Conservation (phyloP, 306 rosid species). For the Medicago lupulina region DNA sequence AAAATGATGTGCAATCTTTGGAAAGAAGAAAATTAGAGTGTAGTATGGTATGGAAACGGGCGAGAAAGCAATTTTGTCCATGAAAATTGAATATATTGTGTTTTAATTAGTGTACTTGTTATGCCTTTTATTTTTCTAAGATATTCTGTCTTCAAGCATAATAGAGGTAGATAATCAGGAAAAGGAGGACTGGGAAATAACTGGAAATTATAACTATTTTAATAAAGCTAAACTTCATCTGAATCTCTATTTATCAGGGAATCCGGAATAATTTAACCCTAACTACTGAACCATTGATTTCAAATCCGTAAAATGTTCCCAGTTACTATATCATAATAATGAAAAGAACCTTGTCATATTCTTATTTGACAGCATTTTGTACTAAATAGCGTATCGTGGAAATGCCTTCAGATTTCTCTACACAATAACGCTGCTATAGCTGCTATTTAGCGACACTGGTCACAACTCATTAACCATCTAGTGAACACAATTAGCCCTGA, state of each 20-base stretch:
- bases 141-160: constrained; percentile 20
- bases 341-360: constrained; percentile 8
- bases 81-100: constrained; percentile 14
- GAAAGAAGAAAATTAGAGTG: constrained; percentile 26
- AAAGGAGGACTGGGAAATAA: constrained; percentile 11
- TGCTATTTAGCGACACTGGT: not conserved
- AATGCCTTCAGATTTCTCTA: too few species aligned
- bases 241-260: constrained; percentile 27
- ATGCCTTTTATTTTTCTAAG: constrained; percentile 13
- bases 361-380: not conserved
- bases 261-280: constrained; percentile 16
- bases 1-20: not conserved
- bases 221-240: constrained; percentile 18
- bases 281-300: constrained; percentile 14
- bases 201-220: constrained; percentile 3
- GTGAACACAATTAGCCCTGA: not conserved
- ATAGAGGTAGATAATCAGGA: constrained; percentile 16
- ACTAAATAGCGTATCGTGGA: not conserved
- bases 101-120: constrained; percentile 24
- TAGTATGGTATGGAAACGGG: not conserved
- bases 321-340: constrained; percentile 17
- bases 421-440: not conserved
- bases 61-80: constrained; percentile 10
- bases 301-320: constrained; percentile 5
- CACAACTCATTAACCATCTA: not conserved